Evolutionary conservation across 2,329 filamentous ascomycete species (phyloP).

Genomic region (Chaetomium sp.): DNA sequence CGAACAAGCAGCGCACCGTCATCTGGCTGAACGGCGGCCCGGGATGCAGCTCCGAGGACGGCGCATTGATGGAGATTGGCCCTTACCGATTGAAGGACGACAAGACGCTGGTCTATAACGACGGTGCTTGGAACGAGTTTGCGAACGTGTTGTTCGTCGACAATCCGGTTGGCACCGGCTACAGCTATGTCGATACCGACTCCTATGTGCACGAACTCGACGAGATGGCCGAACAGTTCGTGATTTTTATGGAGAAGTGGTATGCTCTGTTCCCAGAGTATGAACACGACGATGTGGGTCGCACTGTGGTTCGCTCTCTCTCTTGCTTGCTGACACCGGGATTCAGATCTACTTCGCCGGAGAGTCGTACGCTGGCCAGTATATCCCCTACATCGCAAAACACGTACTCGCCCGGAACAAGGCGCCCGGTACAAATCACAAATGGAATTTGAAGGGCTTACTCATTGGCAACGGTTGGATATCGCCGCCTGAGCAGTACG

Average conservation of each 20-base stretch:
- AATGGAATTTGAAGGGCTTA: conserved; percentile 81
- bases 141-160: conserved; percentile 96
- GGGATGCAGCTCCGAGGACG: conserved; percentile 96
- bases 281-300: conserved; percentile 82
- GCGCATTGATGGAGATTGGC: conserved; percentile 92
- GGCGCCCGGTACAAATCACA: conserved; percentile 47
- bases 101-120: conserved; percentile 73
- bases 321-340: conserved; percentile 31
- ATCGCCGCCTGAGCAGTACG: conserved; percentile 85
- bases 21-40: conserved; percentile 98
- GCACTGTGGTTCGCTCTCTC: conserved; percentile 6
- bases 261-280: conserved; percentile 91
- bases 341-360: conserved; percentile 85
- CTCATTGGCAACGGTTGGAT: conserved; percentile 99
- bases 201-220: conserved; percentile 82
- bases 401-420: conserved; percentile 88
- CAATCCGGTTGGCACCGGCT: conserved; percentile 94
- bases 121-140: conserved; percentile 98
- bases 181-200: conserved; percentile 91
- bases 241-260: conserved; percentile 88
- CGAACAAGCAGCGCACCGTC: conserved; percentile 84
- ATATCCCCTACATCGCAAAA: conserved; percentile 95
- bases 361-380: conserved; percentile 94
- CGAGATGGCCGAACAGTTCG: conserved; percentile 86
- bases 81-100: conserved; percentile 84